Base-by-base conservation (phyloP, 495 filamentous ascomycete species). In the Penicillium argentinense region DNA sequence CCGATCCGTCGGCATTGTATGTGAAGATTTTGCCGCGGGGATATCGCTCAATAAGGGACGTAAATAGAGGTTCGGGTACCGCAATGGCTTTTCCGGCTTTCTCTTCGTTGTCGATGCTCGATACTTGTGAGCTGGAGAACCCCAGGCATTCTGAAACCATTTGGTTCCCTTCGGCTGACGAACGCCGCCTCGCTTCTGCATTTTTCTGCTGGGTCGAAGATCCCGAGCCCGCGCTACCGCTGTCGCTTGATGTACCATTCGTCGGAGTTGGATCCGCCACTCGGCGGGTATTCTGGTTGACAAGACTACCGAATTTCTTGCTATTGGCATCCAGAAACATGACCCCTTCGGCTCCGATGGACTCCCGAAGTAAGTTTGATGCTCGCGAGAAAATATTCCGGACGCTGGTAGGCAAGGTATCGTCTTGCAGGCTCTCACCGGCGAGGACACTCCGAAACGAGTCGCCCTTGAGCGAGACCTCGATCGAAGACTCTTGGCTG, bases 1-100 rank as follows among this genome's bases (percentile, higher is more conserved):
- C 43, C 1, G 38, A 39, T 7, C 57, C 48, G 21, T 68, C 63
- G 1, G 61, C 66, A 34, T 83, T 75, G 51, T 77, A 80, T 25
- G 71, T 75, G 68, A 81, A 85, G 9, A 86, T 69, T 46, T 77
- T 75, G 0, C 83, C 83, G 23, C 71, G 66, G 5, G 79, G 78
- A 54, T 85, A 83, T n/a, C 73, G 67, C 4, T 71, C 68, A 2
- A 85, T 52, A 3, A 62, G 47, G 2, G 51, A 22, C 6, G 12
- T 57, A 0, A 65, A 51, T 5, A 65, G 27, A 0, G 34, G 4
- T 22, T 62, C 53, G 8, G 34, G 43, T 0, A 62, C 45, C 18
- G 39, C 18, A 2, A 82, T 60, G 28, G 63, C 51, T 4, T 57
- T 59, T 2, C 78, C 59, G 12, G 72, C 51, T 2, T 22, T 42